phyloP scores from a whole-genome alignment of 164 flowering plant genomes.

The Pachysandra terminalis region DNA sequence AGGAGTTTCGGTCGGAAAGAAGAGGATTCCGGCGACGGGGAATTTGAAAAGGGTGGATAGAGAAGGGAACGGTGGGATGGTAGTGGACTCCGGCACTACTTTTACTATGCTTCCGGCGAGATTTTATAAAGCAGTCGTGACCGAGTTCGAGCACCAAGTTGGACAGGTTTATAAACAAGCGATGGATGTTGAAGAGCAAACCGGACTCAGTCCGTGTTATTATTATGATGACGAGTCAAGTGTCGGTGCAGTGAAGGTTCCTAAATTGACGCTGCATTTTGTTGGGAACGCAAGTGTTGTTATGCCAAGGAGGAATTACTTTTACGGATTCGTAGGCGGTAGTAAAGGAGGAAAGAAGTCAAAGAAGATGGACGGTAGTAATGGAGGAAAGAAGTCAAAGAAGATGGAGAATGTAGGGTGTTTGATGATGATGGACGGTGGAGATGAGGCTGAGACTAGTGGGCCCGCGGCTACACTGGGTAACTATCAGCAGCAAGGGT shows the following conservation, averaged over 20 bases:
- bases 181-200: constrained; percentile 38
- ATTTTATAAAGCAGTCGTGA: constrained; percentile 40
- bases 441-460: constrained; percentile 55
- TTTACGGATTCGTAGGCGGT: constrained; percentile 53
- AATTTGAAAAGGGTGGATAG: constrained; percentile 38
- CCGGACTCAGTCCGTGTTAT: constrained; percentile 79
- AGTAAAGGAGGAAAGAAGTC: constrained; percentile 28
- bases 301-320: constrained; percentile 72
- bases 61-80: constrained; percentile 77
- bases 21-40: constrained; percentile 46
- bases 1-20: constrained; percentile 58
- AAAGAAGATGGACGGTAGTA: constrained; percentile 52
- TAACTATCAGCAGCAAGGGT: constrained; percentile 92
- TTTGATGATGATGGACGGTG: constrained; percentile 85
- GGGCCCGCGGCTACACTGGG: constrained; percentile 86
- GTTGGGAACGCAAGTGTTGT: constrained; percentile 66
- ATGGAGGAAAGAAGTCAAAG: constrained; percentile 23
- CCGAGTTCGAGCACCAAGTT: constrained; percentile 51
- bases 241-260: constrained; percentile 28
- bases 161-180: constrained; percentile 49
- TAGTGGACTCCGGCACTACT: constrained; percentile 94
- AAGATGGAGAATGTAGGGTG: constrained; percentile 64
- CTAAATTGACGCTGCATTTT: constrained; percentile 56
- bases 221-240: constrained; percentile 21
- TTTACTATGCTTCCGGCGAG: constrained; percentile 71